These are phyloP conservation scores for Triglochin maritima DNA, from an alignment of 106 monocot species.

Conservation along the genomic window DNA sequence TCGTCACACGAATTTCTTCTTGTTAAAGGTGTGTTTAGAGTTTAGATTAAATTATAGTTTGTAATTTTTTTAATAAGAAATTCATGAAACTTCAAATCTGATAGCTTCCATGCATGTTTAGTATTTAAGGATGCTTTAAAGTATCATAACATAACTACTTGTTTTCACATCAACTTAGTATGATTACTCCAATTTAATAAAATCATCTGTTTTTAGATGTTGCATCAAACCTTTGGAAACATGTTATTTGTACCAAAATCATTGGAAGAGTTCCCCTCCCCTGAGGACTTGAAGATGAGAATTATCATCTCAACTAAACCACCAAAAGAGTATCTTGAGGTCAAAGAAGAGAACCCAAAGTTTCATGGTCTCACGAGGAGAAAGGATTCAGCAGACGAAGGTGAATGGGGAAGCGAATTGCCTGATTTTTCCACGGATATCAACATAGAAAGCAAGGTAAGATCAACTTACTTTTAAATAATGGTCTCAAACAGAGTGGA, in stretches of 20 bases:
- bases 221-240: conserved; percentile 39
- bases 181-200: background rate
- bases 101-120: too few species aligned
- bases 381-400: background rate
- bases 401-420: conserved; percentile 1
- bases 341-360: background rate
- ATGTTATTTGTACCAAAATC: conserved; percentile 31
- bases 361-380: background rate
- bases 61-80: too few species aligned
- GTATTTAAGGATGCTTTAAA: too few species aligned
- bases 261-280: conserved; percentile 39
- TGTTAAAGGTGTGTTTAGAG: too few species aligned
- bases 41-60: too few species aligned
- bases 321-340: conserved; percentile 20
- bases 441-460: background rate
- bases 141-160: too few species aligned
- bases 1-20: too few species aligned
- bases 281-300: conserved; percentile 28
- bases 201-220: background rate
- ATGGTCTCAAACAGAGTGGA: too few species aligned
- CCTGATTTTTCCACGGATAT: background rate
- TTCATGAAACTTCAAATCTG: too few species aligned
- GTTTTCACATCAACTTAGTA: too few species aligned
- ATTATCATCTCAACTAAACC: conserved; percentile 42
- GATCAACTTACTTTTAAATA: background rate